phyloP scores from a whole-genome alignment of 495 filamentous ascomycete genomes.

The Talaromyces liani region DNA sequence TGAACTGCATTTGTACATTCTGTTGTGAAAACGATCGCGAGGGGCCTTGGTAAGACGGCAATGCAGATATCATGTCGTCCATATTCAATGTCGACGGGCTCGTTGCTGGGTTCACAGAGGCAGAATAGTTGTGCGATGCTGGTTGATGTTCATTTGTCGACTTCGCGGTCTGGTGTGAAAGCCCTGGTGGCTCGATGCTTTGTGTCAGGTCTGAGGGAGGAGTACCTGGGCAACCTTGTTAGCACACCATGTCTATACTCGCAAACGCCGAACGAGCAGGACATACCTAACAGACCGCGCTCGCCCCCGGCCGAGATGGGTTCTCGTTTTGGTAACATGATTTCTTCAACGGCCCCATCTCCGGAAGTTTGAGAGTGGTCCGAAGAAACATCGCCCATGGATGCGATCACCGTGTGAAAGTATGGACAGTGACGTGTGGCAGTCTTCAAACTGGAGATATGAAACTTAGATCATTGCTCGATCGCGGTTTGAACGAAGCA shows the following conservation, averaged over 20 bases:
- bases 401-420: conserved; percentile 1
- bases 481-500: not conserved
- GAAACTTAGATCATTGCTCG: not conserved
- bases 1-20: conserved; percentile 25
- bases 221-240: conserved; percentile 11
- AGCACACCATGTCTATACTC: conserved; percentile 6
- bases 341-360: conserved; percentile 13
- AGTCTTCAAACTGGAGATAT: not conserved
- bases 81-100: conserved; percentile 33
- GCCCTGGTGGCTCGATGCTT: conserved; percentile 9
- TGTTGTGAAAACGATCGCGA: conserved; percentile 24
- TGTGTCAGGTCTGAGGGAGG: not conserved
- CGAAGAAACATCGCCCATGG: conserved; percentile 30
- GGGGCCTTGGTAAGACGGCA: conserved; percentile 32
- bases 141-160: conserved; percentile 18
- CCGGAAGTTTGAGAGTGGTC: conserved; percentile 17
- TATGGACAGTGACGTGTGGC: not conserved
- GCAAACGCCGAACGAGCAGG: not conserved
- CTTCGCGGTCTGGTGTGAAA: conserved; percentile 16
- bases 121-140: conserved; percentile 12
- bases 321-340: conserved; percentile 12
- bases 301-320: conserved; percentile 10
- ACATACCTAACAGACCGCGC: conserved; percentile 20
- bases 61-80: conserved; percentile 34
- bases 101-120: conserved; percentile 20